phyloP scores from a whole-genome alignment of 148 eudicot species.

The Rhododendron mucronatum region DNA sequence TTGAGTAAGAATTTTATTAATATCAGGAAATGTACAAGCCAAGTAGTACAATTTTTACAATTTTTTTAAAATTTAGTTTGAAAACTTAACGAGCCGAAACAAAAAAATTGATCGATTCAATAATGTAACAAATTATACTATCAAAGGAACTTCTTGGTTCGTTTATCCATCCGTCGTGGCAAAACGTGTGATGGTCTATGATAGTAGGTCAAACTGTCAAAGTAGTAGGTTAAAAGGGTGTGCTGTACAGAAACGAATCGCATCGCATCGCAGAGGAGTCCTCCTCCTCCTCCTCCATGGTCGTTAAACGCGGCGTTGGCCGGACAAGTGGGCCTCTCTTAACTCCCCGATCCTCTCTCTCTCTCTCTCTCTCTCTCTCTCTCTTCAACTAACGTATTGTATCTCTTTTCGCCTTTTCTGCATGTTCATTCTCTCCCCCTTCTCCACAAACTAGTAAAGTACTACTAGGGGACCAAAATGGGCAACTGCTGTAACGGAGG shows the following conservation, averaged over 20 bases:
- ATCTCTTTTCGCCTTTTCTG: not conserved
- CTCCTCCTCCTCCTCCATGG: not conserved
- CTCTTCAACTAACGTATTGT: not conserved
- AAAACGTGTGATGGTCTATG: too few species aligned
- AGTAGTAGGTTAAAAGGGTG: too few species aligned
- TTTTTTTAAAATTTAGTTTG: too few species aligned
- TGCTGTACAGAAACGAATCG: not conserved
- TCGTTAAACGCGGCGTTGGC: not conserved
- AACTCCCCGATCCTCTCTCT: not conserved
- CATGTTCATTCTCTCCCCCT: not conserved
- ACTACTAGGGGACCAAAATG: constrained; percentile 30
- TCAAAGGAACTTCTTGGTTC: too few species aligned
- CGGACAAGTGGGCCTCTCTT: not conserved
- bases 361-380: not conserved
- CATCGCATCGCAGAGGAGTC: not conserved
- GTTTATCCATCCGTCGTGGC: too few species aligned
- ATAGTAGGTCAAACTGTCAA: too few species aligned
- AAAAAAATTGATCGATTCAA: too few species aligned
- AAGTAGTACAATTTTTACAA: too few species aligned
- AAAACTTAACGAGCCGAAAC: too few species aligned
- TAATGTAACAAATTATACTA: too few species aligned
- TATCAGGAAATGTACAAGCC: too few species aligned
- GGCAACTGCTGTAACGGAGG: constrained; percentile 93
- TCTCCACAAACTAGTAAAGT: not conserved
- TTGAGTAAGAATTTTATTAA: too few species aligned